Evolutionary conservation across 768 basidiomycete species (phyloP), one percentile per base, ranked within the genome.

Genomic region (Dentipellis sp.): DNA sequence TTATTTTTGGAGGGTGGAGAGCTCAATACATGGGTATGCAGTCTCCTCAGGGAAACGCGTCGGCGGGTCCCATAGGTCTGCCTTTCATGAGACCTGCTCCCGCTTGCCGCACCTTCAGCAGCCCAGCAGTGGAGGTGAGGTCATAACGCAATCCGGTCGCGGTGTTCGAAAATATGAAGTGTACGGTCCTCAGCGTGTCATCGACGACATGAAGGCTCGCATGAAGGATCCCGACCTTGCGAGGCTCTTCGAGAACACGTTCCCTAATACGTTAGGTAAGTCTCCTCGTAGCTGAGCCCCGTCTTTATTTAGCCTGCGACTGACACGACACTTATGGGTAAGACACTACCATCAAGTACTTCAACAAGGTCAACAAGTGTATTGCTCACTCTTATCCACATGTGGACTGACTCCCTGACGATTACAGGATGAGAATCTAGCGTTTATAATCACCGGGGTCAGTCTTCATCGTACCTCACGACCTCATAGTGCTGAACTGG

Each of bases 281-380:
- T 65, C 34, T 11, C 54, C 9, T 10, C 36, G 7, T 10, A 5
- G 11, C 23, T n/a, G 53, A 4, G 3, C 5, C 9, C 37, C 17
- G 16, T 10, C 34, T n/a, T n/a, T 9, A 35, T 34, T n/a, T 29
- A 6, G 29, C 29, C 29, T 29, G 29, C 29, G 6, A 37, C 19
- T 19, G 4, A 36, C 36, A 17, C 37, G 37, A 23, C 52, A 8
- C 10, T 22, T 17, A 36, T 12, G n/a, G 14, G 16, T 35, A 57
- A 88, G 88, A 91, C 63, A 90, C 88, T 3, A 89, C 88, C 8
- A 83, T 91, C 56, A 83, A 79, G 65, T 91, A 88, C 64, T 89
- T 82, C 67, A 82, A 76, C 65, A 62, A 77, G 63, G 53, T 53
- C 2, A 21, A 6, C 21, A 1, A 37, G 16, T 23, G 8, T n/a